phyloP scores from a whole-genome alignment of 2,329 filamentous ascomycete genomes.

The Zymoseptoria pseudotritici region DNA sequence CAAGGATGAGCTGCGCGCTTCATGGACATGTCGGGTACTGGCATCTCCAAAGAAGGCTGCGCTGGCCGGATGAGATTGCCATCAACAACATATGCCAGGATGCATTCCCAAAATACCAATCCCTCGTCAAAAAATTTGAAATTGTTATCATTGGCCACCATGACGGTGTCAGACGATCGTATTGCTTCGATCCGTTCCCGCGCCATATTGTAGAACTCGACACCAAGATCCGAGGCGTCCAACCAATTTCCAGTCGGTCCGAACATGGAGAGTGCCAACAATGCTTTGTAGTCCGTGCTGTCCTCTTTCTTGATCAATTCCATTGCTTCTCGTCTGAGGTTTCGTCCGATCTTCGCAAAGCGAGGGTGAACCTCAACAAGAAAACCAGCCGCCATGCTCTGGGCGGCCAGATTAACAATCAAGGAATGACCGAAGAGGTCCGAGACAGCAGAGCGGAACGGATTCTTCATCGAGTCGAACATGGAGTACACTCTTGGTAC shows the following conservation, averaged over 20 bases:
- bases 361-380: conserved; percentile 19
- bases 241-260: conserved; percentile 57
- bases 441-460: conserved; percentile 16
- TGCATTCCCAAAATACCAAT: conserved; percentile 54
- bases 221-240: conserved; percentile 48
- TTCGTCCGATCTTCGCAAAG: conserved; percentile 17
- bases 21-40: conserved; percentile 1
- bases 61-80: conserved; percentile 44
- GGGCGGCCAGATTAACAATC: conserved; percentile 15
- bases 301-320: conserved; percentile 14
- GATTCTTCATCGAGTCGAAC: conserved; percentile 14
- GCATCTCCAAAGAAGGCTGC: conserved; percentile 1
- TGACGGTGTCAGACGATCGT: conserved; percentile 3
- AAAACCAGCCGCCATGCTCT: conserved; percentile 21
- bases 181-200: conserved; percentile 17
- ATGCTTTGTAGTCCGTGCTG: conserved; percentile 18
- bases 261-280: conserved; percentile 52
- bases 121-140: conserved; percentile 50
- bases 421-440: conserved; percentile 14
- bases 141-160: conserved; percentile 20
- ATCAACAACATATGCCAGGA: conserved; percentile 30
- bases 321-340: conserved; percentile 19
- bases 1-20: conserved; percentile 29
- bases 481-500: conserved; percentile 14
- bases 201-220: conserved; percentile 36